phyloP scores from a whole-genome alignment of 2,329 filamentous ascomycete genomes.

The Aspergillus intermedius region DNA sequence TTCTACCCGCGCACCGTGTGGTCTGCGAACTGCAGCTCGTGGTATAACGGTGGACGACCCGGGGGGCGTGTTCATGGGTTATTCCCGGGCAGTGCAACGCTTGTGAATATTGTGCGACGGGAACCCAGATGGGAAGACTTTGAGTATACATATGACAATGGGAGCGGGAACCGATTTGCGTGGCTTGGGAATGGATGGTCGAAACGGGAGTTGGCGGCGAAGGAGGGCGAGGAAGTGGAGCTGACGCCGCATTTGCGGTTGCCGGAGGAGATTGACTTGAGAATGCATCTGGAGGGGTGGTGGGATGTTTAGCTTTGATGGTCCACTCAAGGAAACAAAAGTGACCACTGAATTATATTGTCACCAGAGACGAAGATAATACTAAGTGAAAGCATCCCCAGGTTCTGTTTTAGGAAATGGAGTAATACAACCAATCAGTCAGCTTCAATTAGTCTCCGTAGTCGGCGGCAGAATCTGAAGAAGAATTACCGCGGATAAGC shows the following conservation, averaged over 20 bases:
- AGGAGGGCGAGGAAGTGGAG: slow-evolving; percentile 45
- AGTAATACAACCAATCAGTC: not conserved
- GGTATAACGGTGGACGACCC: slow-evolving; percentile 62
- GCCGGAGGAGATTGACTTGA: slow-evolving; percentile 53
- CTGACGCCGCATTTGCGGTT: slow-evolving; percentile 58
- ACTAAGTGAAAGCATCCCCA: not conserved
- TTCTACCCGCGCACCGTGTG: slow-evolving; percentile 48
- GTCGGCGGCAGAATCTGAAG: not conserved
- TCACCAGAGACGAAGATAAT: too few relatives aligned
- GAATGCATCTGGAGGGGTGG: slow-evolving; percentile 62
- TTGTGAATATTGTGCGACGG: slow-evolving; percentile 53
- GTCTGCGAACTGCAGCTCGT: slow-evolving; percentile 53
- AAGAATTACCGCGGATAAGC: not conserved
- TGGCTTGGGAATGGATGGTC: slow-evolving; percentile 67
- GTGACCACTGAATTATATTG: too few relatives aligned
- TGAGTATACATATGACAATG: slow-evolving; percentile 46
- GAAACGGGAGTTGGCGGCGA: slow-evolving; percentile 43
- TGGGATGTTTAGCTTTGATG: slow-evolving; percentile 41
- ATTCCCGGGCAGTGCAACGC: slow-evolving; percentile 63
- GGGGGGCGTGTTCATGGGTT: slow-evolving; percentile 60
- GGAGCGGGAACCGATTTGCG: slow-evolving; percentile 37
- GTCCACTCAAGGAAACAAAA: too few relatives aligned
- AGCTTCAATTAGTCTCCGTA: not conserved
- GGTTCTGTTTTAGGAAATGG: not conserved
- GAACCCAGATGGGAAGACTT: slow-evolving; percentile 56